Conservation (phyloP, 345 rosid species). For the Salix suchowensis region DNA sequence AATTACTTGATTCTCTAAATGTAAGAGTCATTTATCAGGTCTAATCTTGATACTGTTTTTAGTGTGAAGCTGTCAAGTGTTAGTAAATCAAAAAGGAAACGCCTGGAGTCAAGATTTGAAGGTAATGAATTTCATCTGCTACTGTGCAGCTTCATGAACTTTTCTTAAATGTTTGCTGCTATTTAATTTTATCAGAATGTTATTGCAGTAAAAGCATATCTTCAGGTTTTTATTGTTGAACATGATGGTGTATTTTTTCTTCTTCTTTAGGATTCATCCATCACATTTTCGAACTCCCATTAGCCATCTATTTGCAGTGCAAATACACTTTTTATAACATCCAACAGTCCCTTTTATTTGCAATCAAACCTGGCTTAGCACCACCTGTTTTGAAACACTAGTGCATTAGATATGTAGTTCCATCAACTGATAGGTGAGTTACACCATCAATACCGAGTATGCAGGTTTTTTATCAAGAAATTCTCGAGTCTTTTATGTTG, state of each 20-base stretch:
- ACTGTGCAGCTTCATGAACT: neutral
- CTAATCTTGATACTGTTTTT: slow-evolving; percentile 27
- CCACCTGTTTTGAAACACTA: neutral
- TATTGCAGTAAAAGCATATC: neutral
- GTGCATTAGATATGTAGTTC: neutral
- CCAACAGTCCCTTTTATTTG: neutral
- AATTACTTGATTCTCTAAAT: slow-evolving; percentile 13
- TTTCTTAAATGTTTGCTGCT: neutral
- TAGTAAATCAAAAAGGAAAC: slow-evolving; percentile 69
- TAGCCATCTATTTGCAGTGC: neutral
- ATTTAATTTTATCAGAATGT: neutral
- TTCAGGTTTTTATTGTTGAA: neutral
- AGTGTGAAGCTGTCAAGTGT: slow-evolving; percentile 58
- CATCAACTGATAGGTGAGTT: too few relatives aligned
- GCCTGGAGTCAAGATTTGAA: slow-evolving; percentile 65
- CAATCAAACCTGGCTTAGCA: neutral
- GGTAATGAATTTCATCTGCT: slow-evolving; percentile 35
- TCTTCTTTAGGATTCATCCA: neutral
- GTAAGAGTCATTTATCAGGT: slow-evolving; percentile 12
- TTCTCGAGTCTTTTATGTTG: neutral
- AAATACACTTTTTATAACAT: neutral
- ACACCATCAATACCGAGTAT: too few relatives aligned
- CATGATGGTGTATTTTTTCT: neutral
- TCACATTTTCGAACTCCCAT: neutral
- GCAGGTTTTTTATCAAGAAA: neutral